These are phyloP conservation scores for Colletotrichum shisoi DNA, from an alignment of 2,329 filamentous ascomycete genomes.

Conservation along the genomic window DNA sequence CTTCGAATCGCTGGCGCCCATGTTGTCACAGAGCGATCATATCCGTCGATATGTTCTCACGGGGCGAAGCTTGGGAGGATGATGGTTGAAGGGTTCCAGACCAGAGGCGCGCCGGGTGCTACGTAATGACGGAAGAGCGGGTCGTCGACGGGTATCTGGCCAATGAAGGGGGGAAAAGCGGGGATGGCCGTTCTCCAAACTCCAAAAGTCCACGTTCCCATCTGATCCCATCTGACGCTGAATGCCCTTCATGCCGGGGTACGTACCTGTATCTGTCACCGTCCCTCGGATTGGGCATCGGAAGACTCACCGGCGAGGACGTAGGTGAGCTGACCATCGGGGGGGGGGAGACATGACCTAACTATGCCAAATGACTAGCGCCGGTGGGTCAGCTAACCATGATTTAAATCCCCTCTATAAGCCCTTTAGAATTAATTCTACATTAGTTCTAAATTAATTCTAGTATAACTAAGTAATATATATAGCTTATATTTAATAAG, in stretches of 20 bases:
- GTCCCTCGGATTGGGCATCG: neutral
- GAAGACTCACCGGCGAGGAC: neutral
- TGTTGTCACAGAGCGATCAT: constrained; percentile 52
- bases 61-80: constrained; percentile 30
- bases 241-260: constrained; percentile 10
- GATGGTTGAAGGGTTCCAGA: constrained; percentile 27
- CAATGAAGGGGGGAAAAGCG: constrained; percentile 31
- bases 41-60: constrained; percentile 31
- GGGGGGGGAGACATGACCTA: no score
- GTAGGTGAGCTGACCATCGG: no score
- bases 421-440: no score
- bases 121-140: constrained; percentile 36
- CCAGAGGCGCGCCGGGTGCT: constrained; percentile 30
- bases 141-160: constrained; percentile 3
- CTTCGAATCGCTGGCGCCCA: constrained; percentile 99
- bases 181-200: constrained; percentile 23
- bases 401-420: no score
- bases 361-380: no score
- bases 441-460: no score
- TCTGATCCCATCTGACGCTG: constrained; percentile 1
- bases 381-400: no score
- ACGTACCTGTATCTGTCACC: constrained; percentile 5
- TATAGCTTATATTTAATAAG: no score
- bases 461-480: no score
- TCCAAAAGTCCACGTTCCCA: constrained; percentile 14